Evolutionary conservation across 148 eudicot species (phyloP).

Genomic region (Vaccinium darrowii): DNA sequence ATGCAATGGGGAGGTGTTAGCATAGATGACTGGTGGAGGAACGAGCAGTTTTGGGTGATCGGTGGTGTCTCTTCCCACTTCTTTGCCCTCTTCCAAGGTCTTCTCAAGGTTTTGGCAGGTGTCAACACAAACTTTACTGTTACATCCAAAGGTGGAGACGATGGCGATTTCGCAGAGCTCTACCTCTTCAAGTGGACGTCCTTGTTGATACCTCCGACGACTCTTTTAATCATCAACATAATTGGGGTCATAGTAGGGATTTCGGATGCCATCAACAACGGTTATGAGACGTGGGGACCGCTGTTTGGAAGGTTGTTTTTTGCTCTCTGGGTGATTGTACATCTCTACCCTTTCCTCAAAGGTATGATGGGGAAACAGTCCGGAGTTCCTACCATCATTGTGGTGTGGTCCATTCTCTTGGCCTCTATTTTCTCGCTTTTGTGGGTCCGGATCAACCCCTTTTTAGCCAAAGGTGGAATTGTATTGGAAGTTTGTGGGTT

Average conservation of each 20-base stretch:
- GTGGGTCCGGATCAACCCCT: constrained; percentile 74
- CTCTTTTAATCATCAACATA: constrained; percentile 55
- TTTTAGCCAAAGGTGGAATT: constrained; percentile 52
- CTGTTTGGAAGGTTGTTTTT: constrained; percentile 65
- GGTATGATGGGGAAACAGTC: constrained; percentile 70
- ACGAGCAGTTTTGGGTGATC: constrained; percentile 99
- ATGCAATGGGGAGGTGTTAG: constrained; percentile 97
- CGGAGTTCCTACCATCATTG: constrained; percentile 58
- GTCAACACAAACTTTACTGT: constrained; percentile 94
- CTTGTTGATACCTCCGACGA: constrained; percentile 62
- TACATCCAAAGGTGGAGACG: constrained; percentile 87
- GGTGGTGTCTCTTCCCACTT: constrained; percentile 94
- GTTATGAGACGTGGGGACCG: constrained; percentile 74
- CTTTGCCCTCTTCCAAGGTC: constrained; percentile 93
- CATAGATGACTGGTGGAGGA: constrained; percentile 98
- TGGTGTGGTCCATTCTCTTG: constrained; percentile 74
- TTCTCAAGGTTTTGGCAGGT: constrained; percentile 92
- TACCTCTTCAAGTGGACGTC: constrained; percentile 76
- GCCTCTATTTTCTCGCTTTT: constrained; percentile 70
- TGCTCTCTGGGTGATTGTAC: constrained; percentile 73
- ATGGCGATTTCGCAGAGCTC: constrained; percentile 68
- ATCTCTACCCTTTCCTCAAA: constrained; percentile 76
- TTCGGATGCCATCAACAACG: constrained; percentile 68
- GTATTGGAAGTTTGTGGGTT: constrained; percentile 72
- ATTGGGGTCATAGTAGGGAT: constrained; percentile 63